A percentile compares a stretch with the other conserved stretches of the same genome.
These are phyloP conservation scores for Rutstroemia sp. DNA, from an alignment of 2,329 filamentous ascomycete species.

Conservation along the genomic window DNA sequence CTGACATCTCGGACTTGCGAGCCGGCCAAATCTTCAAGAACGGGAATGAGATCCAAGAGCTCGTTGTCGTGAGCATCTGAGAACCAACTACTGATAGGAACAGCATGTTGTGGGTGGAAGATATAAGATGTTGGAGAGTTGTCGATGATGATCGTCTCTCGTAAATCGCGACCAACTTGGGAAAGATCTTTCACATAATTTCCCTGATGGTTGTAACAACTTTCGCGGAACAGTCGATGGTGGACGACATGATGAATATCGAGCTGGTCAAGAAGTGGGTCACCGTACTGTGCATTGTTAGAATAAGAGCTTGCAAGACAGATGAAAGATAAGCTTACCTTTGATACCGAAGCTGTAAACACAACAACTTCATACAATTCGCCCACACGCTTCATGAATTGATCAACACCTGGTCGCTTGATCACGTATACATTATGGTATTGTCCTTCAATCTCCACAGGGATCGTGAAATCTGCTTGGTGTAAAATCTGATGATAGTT, in stretches of 20 bases:
- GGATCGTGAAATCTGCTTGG: constrained; percentile 97
- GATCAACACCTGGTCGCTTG: constrained; percentile 95
- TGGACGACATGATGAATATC: constrained; percentile 97
- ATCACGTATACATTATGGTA: constrained; percentile 99
- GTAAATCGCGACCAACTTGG: constrained; percentile 89
- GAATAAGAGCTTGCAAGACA: constrained; percentile 3
- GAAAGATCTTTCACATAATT: constrained; percentile 99
- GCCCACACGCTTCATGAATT: constrained; percentile 97
- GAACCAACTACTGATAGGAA: constrained; percentile 99
- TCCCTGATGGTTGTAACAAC: constrained; percentile 98
- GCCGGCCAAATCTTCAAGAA: constrained; percentile 92
- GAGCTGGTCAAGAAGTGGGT: constrained; percentile 89
- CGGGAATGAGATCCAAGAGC: constrained; percentile 91
- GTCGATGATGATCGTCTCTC: constrained; percentile 98
- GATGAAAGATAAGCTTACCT: constrained; percentile 48
- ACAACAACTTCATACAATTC: constrained; percentile 98
- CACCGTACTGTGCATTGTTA: constrained; percentile 64
- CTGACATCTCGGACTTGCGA: constrained; percentile 90
- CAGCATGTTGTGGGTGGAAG: constrained; percentile 97
- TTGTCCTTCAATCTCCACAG: constrained; percentile 96
- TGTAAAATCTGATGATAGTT: constrained; percentile 66
- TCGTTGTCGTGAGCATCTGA: constrained; percentile 99
- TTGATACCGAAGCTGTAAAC: constrained; percentile 96
- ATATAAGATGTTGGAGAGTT: constrained; percentile 99
- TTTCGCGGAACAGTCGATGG: constrained; percentile 92